phyloP scores from a whole-genome alignment of 2,329 filamentous ascomycete species.

The Fusarium nurragi region DNA sequence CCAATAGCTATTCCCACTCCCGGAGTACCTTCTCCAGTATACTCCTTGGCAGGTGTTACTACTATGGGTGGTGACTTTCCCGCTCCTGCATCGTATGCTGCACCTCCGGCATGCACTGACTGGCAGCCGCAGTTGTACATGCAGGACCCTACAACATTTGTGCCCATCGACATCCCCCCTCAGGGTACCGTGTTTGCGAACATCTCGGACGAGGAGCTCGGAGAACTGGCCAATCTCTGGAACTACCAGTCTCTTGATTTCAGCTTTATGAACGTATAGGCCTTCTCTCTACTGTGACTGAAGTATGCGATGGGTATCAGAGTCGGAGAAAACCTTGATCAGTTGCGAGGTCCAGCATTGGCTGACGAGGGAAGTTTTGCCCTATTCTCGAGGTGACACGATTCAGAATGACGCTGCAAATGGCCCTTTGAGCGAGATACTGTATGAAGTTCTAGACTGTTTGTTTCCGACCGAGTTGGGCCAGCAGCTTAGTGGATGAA shows the following conservation, averaged over 20 bases:
- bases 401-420: too few species aligned
- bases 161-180: conserved; percentile 2
- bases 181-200: conserved; percentile 39
- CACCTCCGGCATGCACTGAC: conserved; percentile 10
- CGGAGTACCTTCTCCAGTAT: conserved; percentile 12
- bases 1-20: neutral
- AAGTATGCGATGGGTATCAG: neutral
- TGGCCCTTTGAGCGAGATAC: neutral
- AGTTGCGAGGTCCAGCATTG: neutral
- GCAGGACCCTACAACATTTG: conserved; percentile 16
- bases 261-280: conserved; percentile 40
- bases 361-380: neutral
- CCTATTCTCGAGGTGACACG: neutral
- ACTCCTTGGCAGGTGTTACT: conserved; percentile 11
- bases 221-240: conserved; percentile 48
- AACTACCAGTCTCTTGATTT: conserved; percentile 49
- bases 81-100: conserved; percentile 5
- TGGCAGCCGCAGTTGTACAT: conserved; percentile 29
- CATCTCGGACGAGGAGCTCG: conserved; percentile 48
- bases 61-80: neutral
- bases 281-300: neutral
- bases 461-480: neutral
- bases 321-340: neutral
- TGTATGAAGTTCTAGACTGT: neutral
- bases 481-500: neutral